These are phyloP conservation scores for Capronia epimyces DNA, from an alignment of 2,329 filamentous ascomycete species.

Conservation along the genomic window DNA sequence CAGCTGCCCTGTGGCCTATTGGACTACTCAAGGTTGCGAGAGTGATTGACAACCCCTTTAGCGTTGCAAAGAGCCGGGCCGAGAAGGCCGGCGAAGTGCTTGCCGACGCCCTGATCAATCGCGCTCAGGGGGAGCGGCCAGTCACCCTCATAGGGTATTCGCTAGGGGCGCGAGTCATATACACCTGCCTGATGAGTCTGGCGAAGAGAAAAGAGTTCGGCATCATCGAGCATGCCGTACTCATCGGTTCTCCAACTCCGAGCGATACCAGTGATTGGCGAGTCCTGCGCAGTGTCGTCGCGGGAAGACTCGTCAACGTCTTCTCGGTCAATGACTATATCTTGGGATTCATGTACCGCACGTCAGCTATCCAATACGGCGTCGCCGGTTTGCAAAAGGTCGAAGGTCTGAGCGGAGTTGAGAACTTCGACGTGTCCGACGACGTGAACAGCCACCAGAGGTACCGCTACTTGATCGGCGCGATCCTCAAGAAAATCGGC, in stretches of 20 bases:
- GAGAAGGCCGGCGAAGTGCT: conserved; percentile 76
- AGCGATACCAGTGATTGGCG: conserved; percentile 69
- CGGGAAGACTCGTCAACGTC: conserved; percentile 78
- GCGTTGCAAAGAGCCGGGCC: conserved; percentile 66
- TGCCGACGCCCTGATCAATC: conserved; percentile 76
- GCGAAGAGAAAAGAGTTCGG: conserved; percentile 77
- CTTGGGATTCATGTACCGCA: conserved; percentile 79
- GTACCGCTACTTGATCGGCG: conserved; percentile 63
- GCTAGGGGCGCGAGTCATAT: conserved; percentile 74
- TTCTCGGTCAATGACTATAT: conserved; percentile 84
- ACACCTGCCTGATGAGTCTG: conserved; percentile 69
- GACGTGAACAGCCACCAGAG: conserved; percentile 64
- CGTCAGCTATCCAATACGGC: conserved; percentile 74
- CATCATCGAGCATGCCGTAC: conserved; percentile 72
- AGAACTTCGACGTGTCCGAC: conserved; percentile 63
- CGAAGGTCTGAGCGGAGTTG: conserved; percentile 46
- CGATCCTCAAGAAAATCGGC: conserved; percentile 60
- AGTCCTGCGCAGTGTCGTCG: conserved; percentile 68
- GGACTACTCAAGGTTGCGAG: conserved; percentile 61
- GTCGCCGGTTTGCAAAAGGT: conserved; percentile 77
- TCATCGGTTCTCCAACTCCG: conserved; percentile 76
- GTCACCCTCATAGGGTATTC: conserved; percentile 79
- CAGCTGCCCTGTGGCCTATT: conserved; percentile 65
- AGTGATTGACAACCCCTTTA: conserved; percentile 76
- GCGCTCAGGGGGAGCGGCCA: conserved; percentile 72